Conservation (phyloP, 768 basidiomycete genomes). For the Lactarius trivialis region DNA sequence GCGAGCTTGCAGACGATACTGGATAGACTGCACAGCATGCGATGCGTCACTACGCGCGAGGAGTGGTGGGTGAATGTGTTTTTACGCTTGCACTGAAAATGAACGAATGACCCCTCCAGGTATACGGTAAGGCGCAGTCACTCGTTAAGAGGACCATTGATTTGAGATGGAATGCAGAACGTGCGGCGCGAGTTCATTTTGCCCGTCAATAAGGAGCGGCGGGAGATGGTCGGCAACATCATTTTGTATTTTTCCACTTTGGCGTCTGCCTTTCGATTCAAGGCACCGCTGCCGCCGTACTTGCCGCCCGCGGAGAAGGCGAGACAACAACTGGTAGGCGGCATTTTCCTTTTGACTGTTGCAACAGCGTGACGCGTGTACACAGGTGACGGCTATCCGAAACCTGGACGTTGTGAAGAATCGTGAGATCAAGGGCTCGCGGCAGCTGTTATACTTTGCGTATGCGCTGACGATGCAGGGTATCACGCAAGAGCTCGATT, state of each 20-base stretch:
- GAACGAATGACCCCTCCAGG: too few species aligned
- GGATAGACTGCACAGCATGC: slow-evolving; percentile 90
- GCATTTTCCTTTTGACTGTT: neutral
- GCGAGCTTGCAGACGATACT: slow-evolving; percentile 79
- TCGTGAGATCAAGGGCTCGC: slow-evolving; percentile 71
- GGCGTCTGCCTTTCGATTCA: slow-evolving; percentile 72
- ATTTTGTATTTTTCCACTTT: slow-evolving; percentile 83
- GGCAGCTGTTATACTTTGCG: slow-evolving; percentile 87
- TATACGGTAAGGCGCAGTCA: slow-evolving; percentile 47
- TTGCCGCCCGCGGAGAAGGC: slow-evolving; percentile 89
- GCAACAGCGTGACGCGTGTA: neutral
- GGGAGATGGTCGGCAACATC: slow-evolving; percentile 94
- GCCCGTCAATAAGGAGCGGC: slow-evolving; percentile 82
- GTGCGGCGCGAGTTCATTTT: slow-evolving; percentile 84
- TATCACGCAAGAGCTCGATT: slow-evolving; percentile 83
- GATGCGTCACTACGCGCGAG: slow-evolving; percentile 92
- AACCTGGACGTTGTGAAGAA: slow-evolving; percentile 83
- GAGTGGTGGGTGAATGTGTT: slow-evolving; percentile 60
- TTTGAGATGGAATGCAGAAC: slow-evolving; percentile 39
- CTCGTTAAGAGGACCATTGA: neutral
- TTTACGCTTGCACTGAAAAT: slow-evolving; percentile 1
- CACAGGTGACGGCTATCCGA: slow-evolving; percentile 74
- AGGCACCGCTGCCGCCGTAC: slow-evolving; percentile 93
- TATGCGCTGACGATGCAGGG: slow-evolving; percentile 94
- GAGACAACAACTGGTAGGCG: slow-evolving; percentile 63